A percentile compares a stretch with the other conserved stretches of the same genome.
These are phyloP conservation scores for Phlegmacium glaucopus DNA, from an alignment of 768 basidiomycete species.

Conservation along the genomic window DNA sequence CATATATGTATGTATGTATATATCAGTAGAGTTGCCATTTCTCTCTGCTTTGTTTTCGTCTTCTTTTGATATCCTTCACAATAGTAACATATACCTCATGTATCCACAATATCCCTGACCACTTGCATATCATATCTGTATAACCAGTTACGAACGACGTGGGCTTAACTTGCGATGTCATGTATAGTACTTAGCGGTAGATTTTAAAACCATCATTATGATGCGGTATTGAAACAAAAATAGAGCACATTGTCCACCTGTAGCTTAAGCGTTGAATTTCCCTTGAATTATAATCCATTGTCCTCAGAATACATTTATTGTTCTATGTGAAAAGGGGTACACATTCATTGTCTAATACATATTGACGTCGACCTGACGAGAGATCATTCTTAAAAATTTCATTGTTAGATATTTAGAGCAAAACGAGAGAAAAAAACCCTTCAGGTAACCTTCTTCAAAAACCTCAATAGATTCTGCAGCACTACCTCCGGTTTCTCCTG, in stretches of 20 bases:
- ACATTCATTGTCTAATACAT: too few species aligned
- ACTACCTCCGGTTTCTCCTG: constrained; percentile 50
- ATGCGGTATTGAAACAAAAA: background rate
- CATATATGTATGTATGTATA: too few species aligned
- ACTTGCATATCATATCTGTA: constrained; percentile 4
- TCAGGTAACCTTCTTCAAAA: constrained; percentile 26
- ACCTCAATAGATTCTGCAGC: constrained; percentile 35
- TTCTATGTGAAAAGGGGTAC: too few species aligned
- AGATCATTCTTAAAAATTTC: too few species aligned
- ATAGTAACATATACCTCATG: constrained; percentile 5
- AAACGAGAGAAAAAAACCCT: too few species aligned
- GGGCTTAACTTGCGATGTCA: too few species aligned
- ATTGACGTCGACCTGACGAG: too few species aligned
- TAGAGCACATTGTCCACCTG: background rate
- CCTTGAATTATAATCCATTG: too few species aligned
- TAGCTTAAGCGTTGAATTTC: background rate
- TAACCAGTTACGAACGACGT: constrained; percentile 1
- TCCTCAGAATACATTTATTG: too few species aligned
- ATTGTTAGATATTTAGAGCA: too few species aligned
- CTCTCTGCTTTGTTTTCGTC: constrained; percentile 1
- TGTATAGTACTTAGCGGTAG: background rate
- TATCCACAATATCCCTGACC: constrained; percentile 5
- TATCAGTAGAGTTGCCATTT: too few species aligned
- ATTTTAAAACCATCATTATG: background rate
- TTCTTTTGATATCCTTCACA: constrained; percentile 1